A percentile compares a stretch with the other conserved stretches of the same genome.
Evolutionary conservation across 169 alveolate species (phyloP).

Genomic region (Hepatocystis sp.): DNA sequence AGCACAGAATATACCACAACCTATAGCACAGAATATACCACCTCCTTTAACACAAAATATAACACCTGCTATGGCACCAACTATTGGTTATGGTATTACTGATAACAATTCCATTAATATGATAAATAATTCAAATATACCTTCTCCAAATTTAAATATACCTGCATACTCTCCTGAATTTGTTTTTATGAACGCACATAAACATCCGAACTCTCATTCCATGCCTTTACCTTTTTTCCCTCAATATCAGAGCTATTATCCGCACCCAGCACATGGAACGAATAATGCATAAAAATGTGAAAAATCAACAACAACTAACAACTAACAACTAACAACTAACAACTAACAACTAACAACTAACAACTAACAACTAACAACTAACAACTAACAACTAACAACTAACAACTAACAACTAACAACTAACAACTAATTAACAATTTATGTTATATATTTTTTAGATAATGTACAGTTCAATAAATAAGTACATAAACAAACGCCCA

Average conservation of each 20-base stretch:
- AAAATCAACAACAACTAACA: constrained; percentile 1
- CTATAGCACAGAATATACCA: too few species aligned
- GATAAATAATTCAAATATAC: constrained; percentile 24
- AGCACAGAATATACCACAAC: too few species aligned
- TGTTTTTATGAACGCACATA: constrained; percentile 48
- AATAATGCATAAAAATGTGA: constrained; percentile 14
- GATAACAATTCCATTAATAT: constrained; percentile 19
- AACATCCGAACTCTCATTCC: constrained; percentile 38
- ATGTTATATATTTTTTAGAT: too few species aligned
- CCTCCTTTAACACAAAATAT: too few species aligned
- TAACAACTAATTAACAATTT: too few species aligned
- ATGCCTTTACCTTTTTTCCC: constrained; percentile 53
- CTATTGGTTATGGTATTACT: constrained; percentile 26
- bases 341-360: not conserved
- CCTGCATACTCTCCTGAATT: constrained; percentile 49
- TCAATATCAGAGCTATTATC: constrained; percentile 37
- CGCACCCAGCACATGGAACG: constrained; percentile 47
- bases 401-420: too few species aligned
- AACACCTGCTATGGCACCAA: too few species aligned
- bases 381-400: not conserved
- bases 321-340: not conserved
- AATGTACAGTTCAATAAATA: too few species aligned
- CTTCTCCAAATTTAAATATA: constrained; percentile 31
- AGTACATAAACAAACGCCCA: too few species aligned
- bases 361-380: not conserved